Evolutionary conservation across 2,329 filamentous ascomycete species (phyloP).

Genomic region (Cytospora piceicola): DNA sequence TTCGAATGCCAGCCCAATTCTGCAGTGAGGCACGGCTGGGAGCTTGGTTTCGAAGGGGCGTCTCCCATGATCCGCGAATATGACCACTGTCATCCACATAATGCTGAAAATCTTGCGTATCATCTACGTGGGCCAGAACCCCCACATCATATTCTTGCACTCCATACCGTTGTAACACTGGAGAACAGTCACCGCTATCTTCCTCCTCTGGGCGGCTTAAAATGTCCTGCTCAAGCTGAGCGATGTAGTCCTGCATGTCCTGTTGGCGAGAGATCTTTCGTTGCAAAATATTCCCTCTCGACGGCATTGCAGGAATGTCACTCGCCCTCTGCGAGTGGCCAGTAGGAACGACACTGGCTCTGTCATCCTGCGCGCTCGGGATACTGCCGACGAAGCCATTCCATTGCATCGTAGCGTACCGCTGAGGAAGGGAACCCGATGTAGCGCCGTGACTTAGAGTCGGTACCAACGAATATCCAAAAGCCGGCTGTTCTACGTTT

Average conservation of each 20-base stretch:
- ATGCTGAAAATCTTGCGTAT: neutral
- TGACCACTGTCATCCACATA: neutral
- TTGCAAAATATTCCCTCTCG: neutral
- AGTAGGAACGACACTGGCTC: neutral
- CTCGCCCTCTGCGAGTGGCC: neutral
- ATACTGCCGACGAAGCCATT: neutral
- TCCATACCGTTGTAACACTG: neutral
- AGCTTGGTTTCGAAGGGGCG: neutral
- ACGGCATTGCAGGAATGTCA: neutral
- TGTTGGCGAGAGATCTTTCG: neutral
- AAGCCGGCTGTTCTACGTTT: neutral
- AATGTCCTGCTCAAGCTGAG: slow-evolving; percentile 13
- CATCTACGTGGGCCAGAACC: too few relatives aligned
- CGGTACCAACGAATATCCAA: neutral
- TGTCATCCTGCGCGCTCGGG: neutral
- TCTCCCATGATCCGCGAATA: neutral
- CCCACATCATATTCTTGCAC: neutral
- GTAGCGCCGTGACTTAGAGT: neutral
- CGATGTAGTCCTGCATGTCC: slow-evolving; percentile 22
- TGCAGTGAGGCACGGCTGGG: neutral
- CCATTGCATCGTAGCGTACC: neutral
- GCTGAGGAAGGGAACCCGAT: neutral
- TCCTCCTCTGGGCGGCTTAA: neutral
- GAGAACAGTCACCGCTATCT: neutral
- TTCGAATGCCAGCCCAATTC: neutral